Percentiles rank a stretch among this genome's conserved stretches.
Evolutionary conservation across 768 basidiomycete genomes (phyloP).

Genomic region (Galerina marginata): DNA sequence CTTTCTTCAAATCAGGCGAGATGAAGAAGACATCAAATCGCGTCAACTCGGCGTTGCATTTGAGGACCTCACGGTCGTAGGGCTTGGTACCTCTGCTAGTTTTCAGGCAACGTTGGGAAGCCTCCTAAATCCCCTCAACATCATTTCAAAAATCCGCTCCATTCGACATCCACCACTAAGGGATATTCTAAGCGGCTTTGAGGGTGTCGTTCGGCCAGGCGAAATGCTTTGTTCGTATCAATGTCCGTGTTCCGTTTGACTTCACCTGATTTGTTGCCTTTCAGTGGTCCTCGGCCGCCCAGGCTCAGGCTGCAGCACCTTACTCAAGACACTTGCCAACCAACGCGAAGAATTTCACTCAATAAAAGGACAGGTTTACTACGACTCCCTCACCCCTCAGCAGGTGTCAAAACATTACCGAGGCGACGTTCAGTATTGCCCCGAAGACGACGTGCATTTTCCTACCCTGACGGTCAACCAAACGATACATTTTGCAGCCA

Average conservation of each 20-base stretch:
- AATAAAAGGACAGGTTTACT: constrained; percentile 73
- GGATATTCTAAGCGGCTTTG: constrained; percentile 65
- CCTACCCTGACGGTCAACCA: constrained; percentile 82
- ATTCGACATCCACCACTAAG: constrained; percentile 65
- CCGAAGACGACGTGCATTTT: constrained; percentile 88
- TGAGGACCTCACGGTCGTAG: constrained; percentile 61
- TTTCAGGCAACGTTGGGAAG: constrained; percentile 69
- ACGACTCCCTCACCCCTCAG: constrained; percentile 74
- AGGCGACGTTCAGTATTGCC: constrained; percentile 82
- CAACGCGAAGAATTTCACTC: constrained; percentile 69
- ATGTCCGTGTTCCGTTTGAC: not conserved
- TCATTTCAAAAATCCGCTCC: constrained; percentile 47
- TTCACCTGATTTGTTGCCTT: not conserved
- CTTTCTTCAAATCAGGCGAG: constrained; percentile 38
- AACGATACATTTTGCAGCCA: constrained; percentile 73
- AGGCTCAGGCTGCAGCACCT: constrained; percentile 83
- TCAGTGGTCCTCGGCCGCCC: constrained; percentile 86
- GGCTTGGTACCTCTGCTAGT: constrained; percentile 58
- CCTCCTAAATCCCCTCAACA: constrained; percentile 55
- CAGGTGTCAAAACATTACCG: constrained; percentile 70
- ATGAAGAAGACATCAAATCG: constrained; percentile 51
- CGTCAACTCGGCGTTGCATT: constrained; percentile 69
- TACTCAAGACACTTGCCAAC: constrained; percentile 84
- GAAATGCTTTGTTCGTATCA: constrained; percentile 77
- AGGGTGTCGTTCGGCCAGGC: constrained; percentile 68